Percentiles rank a stretch among this genome's conserved stretches.
phyloP scores from a whole-genome alignment of 768 basidiomycete species.

The Rhizopogon vulgaris region DNA sequence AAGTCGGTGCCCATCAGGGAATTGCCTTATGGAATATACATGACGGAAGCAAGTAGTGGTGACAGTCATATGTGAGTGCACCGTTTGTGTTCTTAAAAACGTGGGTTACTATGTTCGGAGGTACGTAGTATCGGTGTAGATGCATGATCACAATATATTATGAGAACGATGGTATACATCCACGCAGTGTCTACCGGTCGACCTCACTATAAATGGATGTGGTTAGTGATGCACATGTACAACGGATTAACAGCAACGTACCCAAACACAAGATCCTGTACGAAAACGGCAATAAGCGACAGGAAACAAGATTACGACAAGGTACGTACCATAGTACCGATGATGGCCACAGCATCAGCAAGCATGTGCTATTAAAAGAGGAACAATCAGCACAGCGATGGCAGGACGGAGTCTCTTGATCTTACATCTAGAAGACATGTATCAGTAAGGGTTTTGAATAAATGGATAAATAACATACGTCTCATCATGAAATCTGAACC shows the following conservation, averaged over 20 bases:
- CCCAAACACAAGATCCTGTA: constrained; percentile 88
- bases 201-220: constrained; percentile 16
- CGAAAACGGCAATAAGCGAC: constrained; percentile 7
- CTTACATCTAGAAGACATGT: constrained; percentile 32
- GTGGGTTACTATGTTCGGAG: too few relatives aligned
- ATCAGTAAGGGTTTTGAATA: constrained; percentile 2
- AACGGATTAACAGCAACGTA: constrained; percentile 35
- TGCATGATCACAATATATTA: background rate
- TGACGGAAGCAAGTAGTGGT: too few relatives aligned
- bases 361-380: constrained; percentile 64
- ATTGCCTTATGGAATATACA: too few relatives aligned
- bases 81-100: too few relatives aligned
- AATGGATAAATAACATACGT: constrained; percentile 43
- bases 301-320: constrained; percentile 1
- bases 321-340: constrained; percentile 86
- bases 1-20: too few relatives aligned
- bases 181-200: constrained; percentile 23
- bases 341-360: constrained; percentile 93
- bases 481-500: constrained; percentile 98
- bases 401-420: background rate
- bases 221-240: background rate
- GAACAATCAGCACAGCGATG: constrained; percentile 9
- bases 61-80: too few relatives aligned
- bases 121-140: background rate
- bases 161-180: background rate